These are phyloP conservation scores for Tuber melanosporum DNA, from an alignment of 495 filamentous ascomycete genomes.

Conservation along the genomic window DNA sequence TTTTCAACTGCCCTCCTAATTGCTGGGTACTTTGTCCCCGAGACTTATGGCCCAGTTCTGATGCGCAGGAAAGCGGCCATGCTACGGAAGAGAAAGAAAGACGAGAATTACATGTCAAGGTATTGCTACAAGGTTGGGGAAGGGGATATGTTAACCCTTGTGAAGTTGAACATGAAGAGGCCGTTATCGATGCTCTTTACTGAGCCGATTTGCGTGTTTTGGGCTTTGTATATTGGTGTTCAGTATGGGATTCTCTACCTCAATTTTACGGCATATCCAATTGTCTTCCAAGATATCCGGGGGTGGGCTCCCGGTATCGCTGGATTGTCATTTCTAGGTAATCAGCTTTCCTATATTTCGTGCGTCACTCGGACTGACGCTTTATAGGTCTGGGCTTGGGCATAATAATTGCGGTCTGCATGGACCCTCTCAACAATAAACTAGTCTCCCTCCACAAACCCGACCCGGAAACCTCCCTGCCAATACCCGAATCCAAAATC, in stretches of 20 bases:
- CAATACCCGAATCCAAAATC: conserved; percentile 64
- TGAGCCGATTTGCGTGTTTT: conserved; percentile 72
- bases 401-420: conserved; percentile 55
- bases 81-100: conserved; percentile 64
- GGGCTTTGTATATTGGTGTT: conserved; percentile 61
- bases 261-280: conserved; percentile 75
- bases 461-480: conserved; percentile 60
- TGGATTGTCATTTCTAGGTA: conserved; percentile 68
- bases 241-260: conserved; percentile 69
- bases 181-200: conserved; percentile 72
- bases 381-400: conserved; percentile 55
- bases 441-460: conserved; percentile 61
- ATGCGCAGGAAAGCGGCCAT: conserved; percentile 62
- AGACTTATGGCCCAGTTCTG: conserved; percentile 73
- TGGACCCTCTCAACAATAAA: conserved; percentile 62
- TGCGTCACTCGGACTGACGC: background rate
- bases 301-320: conserved; percentile 65
- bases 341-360: background rate
- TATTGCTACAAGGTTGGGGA: conserved; percentile 39
- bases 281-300: conserved; percentile 64
- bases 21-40: conserved; percentile 54
- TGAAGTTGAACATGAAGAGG: conserved; percentile 66
- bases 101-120: conserved; percentile 49
- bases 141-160: conserved; percentile 46
- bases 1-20: conserved; percentile 31